Evolutionary conservation across 306 rosid species (phyloP).

Genomic region (Casuarina equisetifolia): DNA sequence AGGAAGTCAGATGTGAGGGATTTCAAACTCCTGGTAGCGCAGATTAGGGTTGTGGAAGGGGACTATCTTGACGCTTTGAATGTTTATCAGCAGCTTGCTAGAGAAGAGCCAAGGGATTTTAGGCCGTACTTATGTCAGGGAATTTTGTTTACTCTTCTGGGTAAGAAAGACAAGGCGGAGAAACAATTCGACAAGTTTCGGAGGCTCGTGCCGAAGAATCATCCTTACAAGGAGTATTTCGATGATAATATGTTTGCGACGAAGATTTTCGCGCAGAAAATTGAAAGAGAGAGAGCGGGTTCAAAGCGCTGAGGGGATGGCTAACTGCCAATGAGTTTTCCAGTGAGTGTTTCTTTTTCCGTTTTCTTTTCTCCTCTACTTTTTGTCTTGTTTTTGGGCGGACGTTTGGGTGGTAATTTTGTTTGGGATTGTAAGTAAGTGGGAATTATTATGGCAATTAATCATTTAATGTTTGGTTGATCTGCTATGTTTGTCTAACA

Average conservation of each 20-base stretch:
- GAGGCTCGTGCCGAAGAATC: conserved; percentile 72
- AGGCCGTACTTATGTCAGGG: conserved; percentile 90
- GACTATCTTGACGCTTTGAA: conserved; percentile 64
- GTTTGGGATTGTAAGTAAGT: conserved; percentile 15
- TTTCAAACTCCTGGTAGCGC: conserved; percentile 81
- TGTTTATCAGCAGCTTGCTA: conserved; percentile 70
- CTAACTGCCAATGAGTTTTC: not conserved
- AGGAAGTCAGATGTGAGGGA: conserved; percentile 67
- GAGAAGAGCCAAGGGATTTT: conserved; percentile 82
- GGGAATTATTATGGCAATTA: not conserved
- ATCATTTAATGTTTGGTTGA: conserved; percentile 7
- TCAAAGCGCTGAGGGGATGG: conserved; percentile 41
- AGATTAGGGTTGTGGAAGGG: conserved; percentile 67
- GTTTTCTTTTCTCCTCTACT: not conserved
- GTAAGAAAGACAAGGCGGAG: conserved; percentile 72
- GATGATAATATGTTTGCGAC: conserved; percentile 74
- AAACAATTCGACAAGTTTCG: conserved; percentile 73
- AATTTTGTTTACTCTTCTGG: conserved; percentile 69
- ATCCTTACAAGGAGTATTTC: conserved; percentile 70
- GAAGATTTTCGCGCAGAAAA: conserved; percentile 47
- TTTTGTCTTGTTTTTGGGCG: not conserved
- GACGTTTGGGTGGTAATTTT: conserved; percentile 18
- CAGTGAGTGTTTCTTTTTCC: conserved; percentile 28
- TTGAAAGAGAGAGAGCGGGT: conserved; percentile 38
- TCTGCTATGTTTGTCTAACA: not conserved